phyloP scores from a whole-genome alignment of 179 eudicot genomes.

The Heliamphora pulchella region DNA sequence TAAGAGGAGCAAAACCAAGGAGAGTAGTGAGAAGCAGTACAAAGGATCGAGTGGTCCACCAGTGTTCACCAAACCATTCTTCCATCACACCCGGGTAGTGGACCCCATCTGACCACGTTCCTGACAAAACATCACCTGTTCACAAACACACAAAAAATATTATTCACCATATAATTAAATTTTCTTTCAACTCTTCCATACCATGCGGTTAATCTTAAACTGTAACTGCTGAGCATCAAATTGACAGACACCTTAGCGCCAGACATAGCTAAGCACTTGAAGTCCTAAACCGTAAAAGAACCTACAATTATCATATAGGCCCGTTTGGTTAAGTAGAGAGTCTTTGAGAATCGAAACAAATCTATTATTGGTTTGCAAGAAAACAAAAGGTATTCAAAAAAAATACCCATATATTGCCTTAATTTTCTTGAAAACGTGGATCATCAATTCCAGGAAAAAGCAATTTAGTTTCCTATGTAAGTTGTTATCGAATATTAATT shows the following conservation, averaged over 20 bases:
- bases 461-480: neutral
- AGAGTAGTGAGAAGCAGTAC: slow-evolving; percentile 57
- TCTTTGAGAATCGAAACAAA: slow-evolving; percentile 7
- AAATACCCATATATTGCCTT: neutral
- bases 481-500: too few relatives aligned
- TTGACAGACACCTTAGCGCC: neutral
- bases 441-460: neutral
- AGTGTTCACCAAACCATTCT: slow-evolving; percentile 71
- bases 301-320: neutral
- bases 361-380: neutral
- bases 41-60: slow-evolving; percentile 61
- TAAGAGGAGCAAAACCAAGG: slow-evolving; percentile 52
- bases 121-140: slow-evolving; percentile 82
- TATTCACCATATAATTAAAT: neutral
- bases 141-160: neutral
- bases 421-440: neutral
- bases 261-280: neutral
- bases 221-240: neutral
- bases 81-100: slow-evolving; percentile 67
- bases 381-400: neutral
- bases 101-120: slow-evolving; percentile 55
- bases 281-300: neutral
- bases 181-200: neutral
- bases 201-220: neutral
- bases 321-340: neutral